Evolutionary conservation across 2,329 filamentous ascomycete species (phyloP), one percentile per base, ranked within the genome.

Genomic region (Dactylellina haptotyla): DNA sequence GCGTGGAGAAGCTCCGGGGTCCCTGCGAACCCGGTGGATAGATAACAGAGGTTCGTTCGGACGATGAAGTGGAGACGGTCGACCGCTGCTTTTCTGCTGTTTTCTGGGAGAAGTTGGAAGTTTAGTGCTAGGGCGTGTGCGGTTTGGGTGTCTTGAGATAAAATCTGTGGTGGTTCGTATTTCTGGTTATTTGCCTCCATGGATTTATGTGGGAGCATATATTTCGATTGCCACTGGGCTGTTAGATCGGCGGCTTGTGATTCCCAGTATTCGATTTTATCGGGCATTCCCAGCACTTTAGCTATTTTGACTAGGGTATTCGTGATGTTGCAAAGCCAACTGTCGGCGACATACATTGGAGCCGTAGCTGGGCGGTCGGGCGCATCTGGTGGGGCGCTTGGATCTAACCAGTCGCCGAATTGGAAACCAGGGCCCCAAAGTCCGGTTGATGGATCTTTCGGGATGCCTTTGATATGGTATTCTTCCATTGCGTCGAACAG

Each of bases 331-430:
- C 84, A 80, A 1, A 85, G 79, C 66, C 84, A 85, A 1, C 83
- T 83, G 61, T 85, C 83, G 0, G 83, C 82, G 0, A 85, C 83
- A 1, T 83, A 79, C 2, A 79, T 78, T 0, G 80, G 77, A 37
- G 82, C 79, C 0, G 84, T 85, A 0, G 80, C 81, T 0, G 82
- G 82, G 14, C 77, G 77, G 1, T 79, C 81, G 0, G 84, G 80
- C 6, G 81, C 76, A 0, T 82, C 79, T 0, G 81, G 79, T 0
- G 84, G 83, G 0, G 84, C 80, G 2, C 80, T 79, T 0, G 84
- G 84, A 61, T 84, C 84, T 1, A 85, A 80, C 84, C 84, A 85
- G 73, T 85, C 84, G 28, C 83, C 80, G 34, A 80, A 81, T 66
- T 85, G 83, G 46, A 79, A 79, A 8, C 69, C 65, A 25, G 75